Conservation (phyloP, 208 protist species). For the Phytomonas francai region DNA sequence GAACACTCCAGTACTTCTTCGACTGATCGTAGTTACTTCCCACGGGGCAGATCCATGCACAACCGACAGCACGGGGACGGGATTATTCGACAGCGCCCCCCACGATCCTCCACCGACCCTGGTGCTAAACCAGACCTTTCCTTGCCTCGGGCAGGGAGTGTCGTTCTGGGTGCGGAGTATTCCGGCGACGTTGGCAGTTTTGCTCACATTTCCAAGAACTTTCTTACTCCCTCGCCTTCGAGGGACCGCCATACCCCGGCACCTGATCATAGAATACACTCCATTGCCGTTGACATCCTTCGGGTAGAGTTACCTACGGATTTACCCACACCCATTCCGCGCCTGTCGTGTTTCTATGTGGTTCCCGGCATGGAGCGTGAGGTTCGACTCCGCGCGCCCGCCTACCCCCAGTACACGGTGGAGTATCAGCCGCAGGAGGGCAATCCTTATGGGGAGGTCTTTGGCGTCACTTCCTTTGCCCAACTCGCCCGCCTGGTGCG, state of each 20-base stretch:
- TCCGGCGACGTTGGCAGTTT: not conserved
- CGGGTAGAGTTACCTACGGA: conserved; percentile 50
- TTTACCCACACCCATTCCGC: conserved; percentile 32
- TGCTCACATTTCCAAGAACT: conserved; percentile 5
- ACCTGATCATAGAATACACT: conserved; percentile 5
- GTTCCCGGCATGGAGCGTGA: conserved; percentile 35
- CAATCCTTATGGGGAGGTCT: conserved; percentile 11
- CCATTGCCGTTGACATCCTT: conserved; percentile 44
- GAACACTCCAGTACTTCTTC: not conserved
- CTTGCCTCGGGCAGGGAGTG: not conserved
- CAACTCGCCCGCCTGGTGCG: conserved; percentile 41
- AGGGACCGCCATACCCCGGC: not conserved
- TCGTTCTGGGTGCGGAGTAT: not conserved
- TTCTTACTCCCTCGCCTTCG: not conserved
- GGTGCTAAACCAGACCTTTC: not conserved
- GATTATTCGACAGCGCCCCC: not conserved
- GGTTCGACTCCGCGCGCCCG: conserved; percentile 58
- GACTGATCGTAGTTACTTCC: not conserved
- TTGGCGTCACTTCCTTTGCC: conserved; percentile 30
- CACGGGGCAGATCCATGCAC: not conserved
- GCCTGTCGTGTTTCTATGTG: conserved; percentile 74
- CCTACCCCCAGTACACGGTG: conserved; percentile 54
- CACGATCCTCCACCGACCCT: not conserved
- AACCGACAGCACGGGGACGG: not conserved
- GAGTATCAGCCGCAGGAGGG: conserved; percentile 32